Percentiles rank a stretch among this genome's conserved stretches.
These are phyloP conservation scores for Trematosphaeria pertusa DNA, from an alignment of 2,329 filamentous ascomycete species.

Conservation along the genomic window DNA sequence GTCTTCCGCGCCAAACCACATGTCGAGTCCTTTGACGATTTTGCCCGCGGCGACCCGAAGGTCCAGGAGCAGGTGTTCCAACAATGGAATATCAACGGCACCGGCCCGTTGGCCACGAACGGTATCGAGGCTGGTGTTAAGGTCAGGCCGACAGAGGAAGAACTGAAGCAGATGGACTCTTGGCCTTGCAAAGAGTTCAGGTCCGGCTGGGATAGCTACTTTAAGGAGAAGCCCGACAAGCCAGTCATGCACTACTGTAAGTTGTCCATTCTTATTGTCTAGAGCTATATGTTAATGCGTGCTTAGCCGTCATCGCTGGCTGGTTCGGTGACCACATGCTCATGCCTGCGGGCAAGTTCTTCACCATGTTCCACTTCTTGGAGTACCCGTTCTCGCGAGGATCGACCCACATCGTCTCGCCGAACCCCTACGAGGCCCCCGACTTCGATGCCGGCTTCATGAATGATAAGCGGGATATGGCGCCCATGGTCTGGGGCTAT, in stretches of 20 bases:
- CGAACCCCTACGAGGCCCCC: slow-evolving; percentile 74
- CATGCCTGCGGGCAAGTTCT: slow-evolving; percentile 79
- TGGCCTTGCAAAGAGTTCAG: slow-evolving; percentile 80
- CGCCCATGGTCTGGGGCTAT: slow-evolving; percentile 80
- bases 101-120: slow-evolving; percentile 78
- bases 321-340: slow-evolving; percentile 59
- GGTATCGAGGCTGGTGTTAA: slow-evolving; percentile 83
- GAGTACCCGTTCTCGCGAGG: slow-evolving; percentile 80
- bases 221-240: slow-evolving; percentile 84
- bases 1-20: slow-evolving; percentile 76
- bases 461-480: slow-evolving; percentile 86
- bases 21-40: slow-evolving; percentile 81
- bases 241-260: slow-evolving; percentile 81
- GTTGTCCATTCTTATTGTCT: background rate
- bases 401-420: slow-evolving; percentile 72
- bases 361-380: slow-evolving; percentile 84
- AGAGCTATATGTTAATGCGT: background rate
- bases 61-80: slow-evolving; percentile 76
- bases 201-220: slow-evolving; percentile 80
- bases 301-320: slow-evolving; percentile 64
- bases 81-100: slow-evolving; percentile 81
- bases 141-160: slow-evolving; percentile 72
- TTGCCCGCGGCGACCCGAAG: slow-evolving; percentile 74
- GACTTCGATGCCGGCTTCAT: slow-evolving; percentile 86
- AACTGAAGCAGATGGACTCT: slow-evolving; percentile 70